These are phyloP conservation scores for Solanum appendiculatum DNA, from an alignment of 257 asterid genomes.

Conservation along the genomic window DNA sequence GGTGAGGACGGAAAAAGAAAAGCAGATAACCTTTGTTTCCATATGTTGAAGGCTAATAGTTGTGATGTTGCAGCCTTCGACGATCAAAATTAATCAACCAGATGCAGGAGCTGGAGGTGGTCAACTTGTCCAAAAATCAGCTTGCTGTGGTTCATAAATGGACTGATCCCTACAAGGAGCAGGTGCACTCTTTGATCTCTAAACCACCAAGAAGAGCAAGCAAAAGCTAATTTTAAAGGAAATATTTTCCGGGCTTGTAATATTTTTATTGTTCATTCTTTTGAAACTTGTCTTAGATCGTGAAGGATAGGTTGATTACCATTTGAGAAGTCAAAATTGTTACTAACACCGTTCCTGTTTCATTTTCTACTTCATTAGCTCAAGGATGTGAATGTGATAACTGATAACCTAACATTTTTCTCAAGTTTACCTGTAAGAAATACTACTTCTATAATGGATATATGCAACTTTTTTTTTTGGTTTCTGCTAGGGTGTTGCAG, in stretches of 20 bases:
- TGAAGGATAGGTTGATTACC: conserved; percentile 21
- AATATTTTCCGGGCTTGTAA: conserved; percentile 12
- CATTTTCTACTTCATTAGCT: neutral
- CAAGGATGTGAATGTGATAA: neutral
- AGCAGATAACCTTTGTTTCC: neutral
- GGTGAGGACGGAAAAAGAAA: neutral
- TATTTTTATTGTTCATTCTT: conserved; percentile 20
- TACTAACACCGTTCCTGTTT: neutral
- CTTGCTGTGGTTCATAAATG: conserved; percentile 13
- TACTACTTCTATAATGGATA: neutral
- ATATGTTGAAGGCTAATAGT: neutral
- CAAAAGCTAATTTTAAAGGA: conserved; percentile 17
- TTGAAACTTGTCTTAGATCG: conserved; percentile 15
- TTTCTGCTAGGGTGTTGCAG: neutral
- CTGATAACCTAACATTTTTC: neutral
- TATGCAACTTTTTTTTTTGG: no score
- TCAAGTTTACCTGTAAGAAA: neutral
- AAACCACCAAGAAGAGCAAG: neutral
- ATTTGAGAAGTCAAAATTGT: neutral
- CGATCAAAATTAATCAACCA: conserved; percentile 4
- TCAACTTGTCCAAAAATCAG: conserved; percentile 3
- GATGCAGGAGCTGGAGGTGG: neutral
- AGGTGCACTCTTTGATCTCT: neutral
- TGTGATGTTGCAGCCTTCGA: conserved; percentile 1
- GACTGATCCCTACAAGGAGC: neutral